Base-by-base conservation (phyloP, 1,284 basidiomycete genomes). In the Rhodotorula glutinis region DNA sequence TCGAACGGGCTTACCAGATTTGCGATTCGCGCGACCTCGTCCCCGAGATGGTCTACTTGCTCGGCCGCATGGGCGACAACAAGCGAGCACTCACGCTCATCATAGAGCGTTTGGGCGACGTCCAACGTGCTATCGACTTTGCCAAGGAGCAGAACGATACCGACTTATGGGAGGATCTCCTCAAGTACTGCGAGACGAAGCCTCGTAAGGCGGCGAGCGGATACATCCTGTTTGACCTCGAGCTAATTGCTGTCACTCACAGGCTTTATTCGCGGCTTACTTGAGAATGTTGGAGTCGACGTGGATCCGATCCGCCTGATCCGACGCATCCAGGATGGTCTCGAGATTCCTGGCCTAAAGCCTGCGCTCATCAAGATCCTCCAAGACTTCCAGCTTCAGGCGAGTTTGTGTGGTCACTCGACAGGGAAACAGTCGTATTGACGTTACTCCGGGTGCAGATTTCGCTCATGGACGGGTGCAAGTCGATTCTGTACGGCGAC, bases 41-140 rank as follows among this genome's bases (percentile, higher is more conserved):
- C 0, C 87, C 87, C 0, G 96, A 98, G 80, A 96, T 96, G 90
- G 95, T 99, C 11, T 98, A 97, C 81, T 83, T 98, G 1, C 86
- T 98, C 0, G 96, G 96, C 0, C 86, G 92, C 16, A 97, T 98
- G 89, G 96, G 96, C 10, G 91, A 98, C 79, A 97, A 97, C 79
- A 94, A 92, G 81, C 85, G 91, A 74, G 96, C 96, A 0, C 80
- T 99, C 66, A 90, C 88, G 66, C 84, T 99, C 38, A 98, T 99
- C 75, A 98, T 99, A 69, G 93, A 98, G 77, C 85, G 93, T 19
- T 82, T 98, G 4, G 92, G 89, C 0, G 94, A 98, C 77, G 96
- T 98, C 2, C 85, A 92, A 72, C 82, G 91, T 62, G 59, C 53
- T 1, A 98, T 99, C 75, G 94, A 97, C 68, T 99, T 99, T 77